Conservation (phyloP, 2,329 filamentous ascomycete genomes). For the Alternaria ventricosa region DNA sequence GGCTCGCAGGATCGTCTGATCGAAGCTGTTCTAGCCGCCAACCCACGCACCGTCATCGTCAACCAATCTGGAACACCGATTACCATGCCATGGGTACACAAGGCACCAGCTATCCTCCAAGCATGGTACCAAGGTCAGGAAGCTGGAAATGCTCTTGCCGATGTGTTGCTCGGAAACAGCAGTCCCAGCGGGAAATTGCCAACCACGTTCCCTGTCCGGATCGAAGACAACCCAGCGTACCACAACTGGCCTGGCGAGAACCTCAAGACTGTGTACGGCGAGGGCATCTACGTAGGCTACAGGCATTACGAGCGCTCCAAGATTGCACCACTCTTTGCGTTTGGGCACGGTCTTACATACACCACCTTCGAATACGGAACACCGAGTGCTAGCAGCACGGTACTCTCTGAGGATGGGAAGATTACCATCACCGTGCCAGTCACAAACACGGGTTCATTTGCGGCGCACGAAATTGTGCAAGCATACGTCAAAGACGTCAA, state of each 20-base stretch:
- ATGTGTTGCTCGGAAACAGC: slow-evolving; percentile 74
- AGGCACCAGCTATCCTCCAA: slow-evolving; percentile 71
- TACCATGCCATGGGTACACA: slow-evolving; percentile 71
- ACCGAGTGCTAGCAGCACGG: slow-evolving; percentile 60
- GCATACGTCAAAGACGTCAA: slow-evolving; percentile 70
- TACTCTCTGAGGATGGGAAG: slow-evolving; percentile 53
- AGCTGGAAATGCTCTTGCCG: slow-evolving; percentile 79
- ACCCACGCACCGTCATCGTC: slow-evolving; percentile 72
- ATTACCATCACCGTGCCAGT: slow-evolving; percentile 60
- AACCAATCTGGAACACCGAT: slow-evolving; percentile 79
- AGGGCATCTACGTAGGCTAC: slow-evolving; percentile 77
- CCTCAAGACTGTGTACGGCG: slow-evolving; percentile 70
- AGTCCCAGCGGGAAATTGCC: slow-evolving; percentile 80
- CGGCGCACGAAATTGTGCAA: slow-evolving; percentile 71
- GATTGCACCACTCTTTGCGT: slow-evolving; percentile 71
- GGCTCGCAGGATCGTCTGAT: slow-evolving; percentile 70
- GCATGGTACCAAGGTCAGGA: slow-evolving; percentile 90
- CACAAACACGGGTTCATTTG: slow-evolving; percentile 62
- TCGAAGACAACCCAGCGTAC: slow-evolving; percentile 71
- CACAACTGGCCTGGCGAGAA: slow-evolving; percentile 78
- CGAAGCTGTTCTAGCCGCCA: slow-evolving; percentile 66
- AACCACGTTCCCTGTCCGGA: slow-evolving; percentile 68
- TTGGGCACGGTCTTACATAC: slow-evolving; percentile 80
- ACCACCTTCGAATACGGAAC: slow-evolving; percentile 72
- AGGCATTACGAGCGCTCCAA: slow-evolving; percentile 70